Base-by-base conservation (phyloP, 1,284 basidiomycete genomes). In the Termitomyces sp. region DNA sequence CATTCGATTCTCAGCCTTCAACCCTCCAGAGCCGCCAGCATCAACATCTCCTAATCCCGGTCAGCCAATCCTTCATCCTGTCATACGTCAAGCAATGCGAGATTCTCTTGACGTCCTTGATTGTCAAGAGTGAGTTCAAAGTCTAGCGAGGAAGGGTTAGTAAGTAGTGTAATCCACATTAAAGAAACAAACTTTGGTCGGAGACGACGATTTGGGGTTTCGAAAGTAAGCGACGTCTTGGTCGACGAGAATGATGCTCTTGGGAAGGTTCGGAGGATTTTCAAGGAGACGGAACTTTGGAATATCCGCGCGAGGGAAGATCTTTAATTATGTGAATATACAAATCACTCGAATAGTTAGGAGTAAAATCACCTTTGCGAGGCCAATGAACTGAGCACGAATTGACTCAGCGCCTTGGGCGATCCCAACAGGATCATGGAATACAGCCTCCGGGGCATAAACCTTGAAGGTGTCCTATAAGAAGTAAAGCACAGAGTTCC, bases 1-100 rank as follows among this genome's bases (percentile, higher is more conserved):
- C 14, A 71, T 89, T 37, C 83, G 84, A 60, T 72, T 96, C 37
- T 88, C 91, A 7, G 73, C 86, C 2, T 89, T 90, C 63, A 77
- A 81, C 55, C 82, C 87, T 1, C 69, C 80, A 0, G 74, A 75
- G 5, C 70, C 76, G 3, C 66, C 77, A 14, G 57, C 70, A 2
- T 58, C 66, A 24, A 59, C 60, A 31, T 62, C 66, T 28, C 62
- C 71, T 51, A 63, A 62, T 42, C 7, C 53, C 57, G 38, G 63
- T 33, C 52, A 58, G 34, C 8, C 49, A 46, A 37, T 54, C 26
- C 68, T 88, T 34, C 75, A 82, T 54, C 74, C 78, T 2, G 69
- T 72, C 33, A 75, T 83, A 16, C 76, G 86, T 41, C 70, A 78
- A n/a, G 84, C 84, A 0, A 87, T 88, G 72, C 74, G 79, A 40